Evolutionary conservation across 805 yeast species (phyloP).

Genomic region (Clavispora santaluciae): DNA sequence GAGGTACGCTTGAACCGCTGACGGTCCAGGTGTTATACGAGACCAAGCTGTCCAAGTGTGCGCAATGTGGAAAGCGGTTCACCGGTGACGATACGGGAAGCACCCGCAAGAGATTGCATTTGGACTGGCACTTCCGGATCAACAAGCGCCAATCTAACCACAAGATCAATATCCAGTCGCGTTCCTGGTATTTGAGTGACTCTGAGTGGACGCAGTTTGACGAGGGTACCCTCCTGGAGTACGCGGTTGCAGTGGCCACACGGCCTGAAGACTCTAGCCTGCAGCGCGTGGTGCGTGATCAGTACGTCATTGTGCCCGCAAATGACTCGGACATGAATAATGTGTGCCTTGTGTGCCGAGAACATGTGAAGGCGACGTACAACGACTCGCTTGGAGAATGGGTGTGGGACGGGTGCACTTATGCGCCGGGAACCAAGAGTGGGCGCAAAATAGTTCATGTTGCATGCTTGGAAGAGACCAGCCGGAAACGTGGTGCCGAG

Average conservation of each 20-base stretch:
- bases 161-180: slow-evolving; percentile 50
- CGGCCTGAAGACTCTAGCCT: slow-evolving; percentile 3
- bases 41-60: slow-evolving; percentile 74
- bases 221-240: slow-evolving; percentile 52
- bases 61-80: slow-evolving; percentile 86
- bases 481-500: slow-evolving; percentile 28
- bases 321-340: slow-evolving; percentile 48
- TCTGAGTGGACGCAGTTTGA: slow-evolving; percentile 69
- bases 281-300: slow-evolving; percentile 1
- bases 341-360: slow-evolving; percentile 39
- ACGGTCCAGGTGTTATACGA: slow-evolving; percentile 44
- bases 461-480: slow-evolving; percentile 35
- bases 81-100: slow-evolving; percentile 53
- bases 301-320: slow-evolving; percentile 62
- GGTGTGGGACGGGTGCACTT: slow-evolving; percentile 40
- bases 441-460: slow-evolving; percentile 39
- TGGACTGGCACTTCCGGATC: slow-evolving; percentile 95
- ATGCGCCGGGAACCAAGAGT: slow-evolving; percentile 32
- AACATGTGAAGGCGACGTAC: slow-evolving; percentile 38
- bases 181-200: slow-evolving; percentile 78
- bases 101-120: slow-evolving; percentile 55
- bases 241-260: slow-evolving; percentile 9
- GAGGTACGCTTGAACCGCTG: slow-evolving; percentile 28
- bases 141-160: slow-evolving; percentile 58
- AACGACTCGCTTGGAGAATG: slow-evolving; percentile 43